Base-by-base conservation (phyloP, 1,139 yeast genomes). In the Blastobotrys malaysiensis region DNA sequence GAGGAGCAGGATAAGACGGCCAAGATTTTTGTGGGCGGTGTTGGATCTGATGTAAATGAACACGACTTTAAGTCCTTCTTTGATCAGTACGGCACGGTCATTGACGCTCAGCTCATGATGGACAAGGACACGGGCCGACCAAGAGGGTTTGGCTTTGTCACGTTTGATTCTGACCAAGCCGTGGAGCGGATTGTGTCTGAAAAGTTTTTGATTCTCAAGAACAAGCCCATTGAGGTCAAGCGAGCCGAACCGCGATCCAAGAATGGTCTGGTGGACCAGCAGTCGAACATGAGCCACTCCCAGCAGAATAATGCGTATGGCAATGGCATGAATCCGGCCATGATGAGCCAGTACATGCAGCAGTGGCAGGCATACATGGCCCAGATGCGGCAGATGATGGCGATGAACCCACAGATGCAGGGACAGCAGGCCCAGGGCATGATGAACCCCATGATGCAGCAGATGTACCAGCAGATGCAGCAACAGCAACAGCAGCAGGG, bases 1-100 rank as follows among this genome's bases (percentile, higher is more conserved):
- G 99, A 93, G 69, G 99, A 93, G 70, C 99, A 93, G 72, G 98
- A 91, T 69, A 88, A 88, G 69, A 91, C 97, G 11, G 97, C 98
- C 65, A 93, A 93, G 74, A 93, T 93, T 62, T 93, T 93, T 69
- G 98, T 93, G 49, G 99, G 99, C 61, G 99, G 99, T 62, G 89
- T 93, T 61, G 95, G 96, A 56, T 90, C 96, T 43, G 95, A 90
- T 71, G 97, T 91, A 46, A 90, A 91, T 61, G 98, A 95, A 66
- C 82, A 81, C 61, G 98, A 93, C 63, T 95, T 93, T 71, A 86
- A 86, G 69, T 84, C 81, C 50, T 91, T 88, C 71, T 93, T 93
- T 69, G 83, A 90, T 52, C 88, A 86, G 71, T 93, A 87, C 71
- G 99, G 99, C 64, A 84, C 84, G 49, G 95, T 93, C 58, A 88